Evolutionary conservation across 1,284 basidiomycete species (phyloP), one percentile per base, ranked within the genome.

Genomic region (Tetrapyrgos nigripes): DNA sequence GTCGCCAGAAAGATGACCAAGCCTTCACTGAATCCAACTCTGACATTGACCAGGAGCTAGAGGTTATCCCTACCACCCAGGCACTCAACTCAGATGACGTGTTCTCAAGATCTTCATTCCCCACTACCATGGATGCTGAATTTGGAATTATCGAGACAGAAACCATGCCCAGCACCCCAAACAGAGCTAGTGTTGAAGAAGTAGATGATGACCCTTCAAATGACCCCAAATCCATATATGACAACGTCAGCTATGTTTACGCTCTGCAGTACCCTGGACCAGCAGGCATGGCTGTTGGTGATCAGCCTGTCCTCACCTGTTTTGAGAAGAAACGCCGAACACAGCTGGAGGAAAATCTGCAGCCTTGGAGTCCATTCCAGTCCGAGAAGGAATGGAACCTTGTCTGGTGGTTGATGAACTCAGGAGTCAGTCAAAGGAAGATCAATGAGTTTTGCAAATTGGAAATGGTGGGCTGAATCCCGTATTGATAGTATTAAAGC

Each of bases 371-470:
- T 0, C 71, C 73, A 26, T 73, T 72, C 50, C 57, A 53, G 13
- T 24, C 44, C 31, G 27, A 61, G n/a, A 64, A 72, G 0, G 72
- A 74, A 47, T 73, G 72, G 69, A 62, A 68, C 33, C 64, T 76
- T 0, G 72, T 70, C 3, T 53, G 62, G 17, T 77, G 70, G 70
- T 58, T 76, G 46, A 63, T 74, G 43, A 66, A 55, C 1, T 59
- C 59, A 1, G 68, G 71, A 0, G 55, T 74, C 3, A 72, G 69
- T 27, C 68, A 70, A 23, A 50, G 45, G 4, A 56, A 68, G 19
- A 70, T 72, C 5, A 67, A 77, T 14, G 57, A 66, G 19, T 76
- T 70, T 51, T 60, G 76, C 3, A 71, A 73, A 45, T 63, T 77
- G 2, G 57, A 64, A 4, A 72, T 70, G 31, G 76, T 77, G 28